Conservation (phyloP, 2,329 filamentous ascomycete genomes). For the Alternaria dauci region DNA sequence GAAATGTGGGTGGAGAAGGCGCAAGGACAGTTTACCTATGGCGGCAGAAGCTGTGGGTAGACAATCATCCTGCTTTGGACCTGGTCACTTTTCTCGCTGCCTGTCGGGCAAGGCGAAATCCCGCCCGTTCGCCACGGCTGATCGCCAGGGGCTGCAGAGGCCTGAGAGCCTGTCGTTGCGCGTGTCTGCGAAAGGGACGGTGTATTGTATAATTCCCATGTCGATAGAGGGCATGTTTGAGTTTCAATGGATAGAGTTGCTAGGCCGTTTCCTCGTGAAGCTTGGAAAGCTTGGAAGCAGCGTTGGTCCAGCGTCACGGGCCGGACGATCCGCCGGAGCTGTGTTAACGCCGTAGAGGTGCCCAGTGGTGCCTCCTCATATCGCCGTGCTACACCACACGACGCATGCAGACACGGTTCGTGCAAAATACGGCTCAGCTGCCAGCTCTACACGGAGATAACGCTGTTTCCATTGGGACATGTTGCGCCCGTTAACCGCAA, state of each 20-base stretch:
- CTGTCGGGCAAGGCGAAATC: conserved; percentile 19
- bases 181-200: background rate
- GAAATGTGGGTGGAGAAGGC: conserved; percentile 4
- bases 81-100: conserved; percentile 17
- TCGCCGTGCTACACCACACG: no score
- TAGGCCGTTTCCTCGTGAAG: conserved; percentile 2
- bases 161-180: conserved; percentile 19
- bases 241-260: conserved; percentile 1
- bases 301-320: background rate
- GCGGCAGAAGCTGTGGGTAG: conserved; percentile 11
- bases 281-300: conserved; percentile 2
- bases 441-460: background rate
- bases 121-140: conserved; percentile 16
- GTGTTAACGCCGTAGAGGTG: background rate
- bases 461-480: background rate
- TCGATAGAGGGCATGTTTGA: conserved; percentile 6
- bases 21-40: conserved; percentile 3
- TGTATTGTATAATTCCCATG: conserved; percentile 9
- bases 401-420: background rate
- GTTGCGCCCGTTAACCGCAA: background rate
- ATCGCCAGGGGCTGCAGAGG: conserved; percentile 26
- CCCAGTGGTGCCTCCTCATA: background rate
- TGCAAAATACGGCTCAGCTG: background rate
- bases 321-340: conserved; percentile 19
- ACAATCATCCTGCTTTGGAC: conserved; percentile 25